Conservation (phyloP, 306 rosid genomes). For the Lathyrus oleraceus region DNA sequence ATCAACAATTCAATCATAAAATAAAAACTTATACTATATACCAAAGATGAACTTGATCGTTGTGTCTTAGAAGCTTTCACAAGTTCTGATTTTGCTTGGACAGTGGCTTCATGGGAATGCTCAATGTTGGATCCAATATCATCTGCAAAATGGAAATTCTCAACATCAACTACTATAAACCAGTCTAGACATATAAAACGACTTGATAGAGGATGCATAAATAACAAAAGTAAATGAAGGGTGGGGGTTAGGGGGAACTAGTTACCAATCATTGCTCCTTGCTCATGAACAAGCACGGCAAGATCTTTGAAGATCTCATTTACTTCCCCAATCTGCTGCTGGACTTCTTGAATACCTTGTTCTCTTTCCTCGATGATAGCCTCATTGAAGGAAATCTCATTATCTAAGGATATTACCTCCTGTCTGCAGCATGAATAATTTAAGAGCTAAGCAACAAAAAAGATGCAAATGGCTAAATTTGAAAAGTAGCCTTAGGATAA, state of each 20-base stretch:
- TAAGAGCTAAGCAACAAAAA: slow-evolving; percentile 28
- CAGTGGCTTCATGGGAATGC: slow-evolving; percentile 74
- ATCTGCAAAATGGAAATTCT: slow-evolving; percentile 51
- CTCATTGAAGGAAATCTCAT: slow-evolving; percentile 91
- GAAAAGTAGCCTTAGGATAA: slow-evolving; percentile 16
- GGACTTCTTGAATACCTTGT: slow-evolving; percentile 95
- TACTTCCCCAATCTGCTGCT: slow-evolving; percentile 95
- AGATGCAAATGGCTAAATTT: slow-evolving; percentile 9
- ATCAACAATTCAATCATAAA: not conserved
- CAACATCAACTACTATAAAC: slow-evolving; percentile 29
- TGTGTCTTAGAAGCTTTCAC: slow-evolving; percentile 84
- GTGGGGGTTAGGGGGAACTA: not conserved
- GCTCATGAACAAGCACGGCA: slow-evolving; percentile 91
- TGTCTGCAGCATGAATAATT: slow-evolving; percentile 61
- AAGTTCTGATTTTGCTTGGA: slow-evolving; percentile 76
- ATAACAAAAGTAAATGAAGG: slow-evolving; percentile 1
- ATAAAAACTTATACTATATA: slow-evolving; percentile 32
- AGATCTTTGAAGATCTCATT: slow-evolving; percentile 96
- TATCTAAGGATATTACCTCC: slow-evolving; percentile 83
- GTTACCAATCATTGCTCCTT: slow-evolving; percentile 88
- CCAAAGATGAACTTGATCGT: slow-evolving; percentile 91
- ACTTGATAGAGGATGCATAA: slow-evolving; percentile 1
- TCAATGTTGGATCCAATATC: slow-evolving; percentile 84
- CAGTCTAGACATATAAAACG: not conserved
- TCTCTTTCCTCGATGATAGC: slow-evolving; percentile 96